Evolutionary conservation across 148 eudicot genomes (phyloP).

Genomic region (Chenopodium album): DNA sequence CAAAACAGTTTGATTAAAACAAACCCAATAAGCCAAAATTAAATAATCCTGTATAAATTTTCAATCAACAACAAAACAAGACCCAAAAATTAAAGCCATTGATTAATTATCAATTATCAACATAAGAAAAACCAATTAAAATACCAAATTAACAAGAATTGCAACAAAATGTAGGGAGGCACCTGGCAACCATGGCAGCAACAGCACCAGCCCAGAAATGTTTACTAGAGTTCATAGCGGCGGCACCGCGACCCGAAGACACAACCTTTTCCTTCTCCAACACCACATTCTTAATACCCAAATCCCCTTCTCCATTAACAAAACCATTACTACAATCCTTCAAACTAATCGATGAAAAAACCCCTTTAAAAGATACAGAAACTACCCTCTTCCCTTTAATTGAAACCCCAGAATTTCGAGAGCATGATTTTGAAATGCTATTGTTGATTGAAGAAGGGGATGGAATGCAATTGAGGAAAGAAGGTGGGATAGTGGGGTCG

Average conservation of each 20-base stretch:
- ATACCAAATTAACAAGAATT: too few relatives aligned
- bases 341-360: slow-evolving; percentile 60
- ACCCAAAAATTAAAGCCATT: too few relatives aligned
- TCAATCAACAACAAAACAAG: too few relatives aligned
- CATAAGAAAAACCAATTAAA: not conserved
- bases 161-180: slow-evolving; percentile 10
- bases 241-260: slow-evolving; percentile 5
- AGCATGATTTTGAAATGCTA: not conserved
- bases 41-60: not conserved
- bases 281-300: slow-evolving; percentile 5
- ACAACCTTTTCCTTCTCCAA: not conserved
- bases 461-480: slow-evolving; percentile 35
- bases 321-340: slow-evolving; percentile 25
- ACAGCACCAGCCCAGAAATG: slow-evolving; percentile 94
- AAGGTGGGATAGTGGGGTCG: slow-evolving; percentile 35
- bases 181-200: slow-evolving; percentile 94
- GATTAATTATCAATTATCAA: not conserved
- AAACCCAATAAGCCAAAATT: not conserved
- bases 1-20: not conserved
- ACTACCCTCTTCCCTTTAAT: slow-evolving; percentile 15
- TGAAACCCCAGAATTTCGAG: not conserved
- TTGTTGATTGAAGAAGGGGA: not conserved
- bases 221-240: slow-evolving; percentile 73
- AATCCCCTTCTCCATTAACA: slow-evolving; percentile 8
- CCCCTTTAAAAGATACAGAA: not conserved